phyloP scores from a whole-genome alignment of 2,329 filamentous ascomycete genomes.

The Penicillium sp. region DNA sequence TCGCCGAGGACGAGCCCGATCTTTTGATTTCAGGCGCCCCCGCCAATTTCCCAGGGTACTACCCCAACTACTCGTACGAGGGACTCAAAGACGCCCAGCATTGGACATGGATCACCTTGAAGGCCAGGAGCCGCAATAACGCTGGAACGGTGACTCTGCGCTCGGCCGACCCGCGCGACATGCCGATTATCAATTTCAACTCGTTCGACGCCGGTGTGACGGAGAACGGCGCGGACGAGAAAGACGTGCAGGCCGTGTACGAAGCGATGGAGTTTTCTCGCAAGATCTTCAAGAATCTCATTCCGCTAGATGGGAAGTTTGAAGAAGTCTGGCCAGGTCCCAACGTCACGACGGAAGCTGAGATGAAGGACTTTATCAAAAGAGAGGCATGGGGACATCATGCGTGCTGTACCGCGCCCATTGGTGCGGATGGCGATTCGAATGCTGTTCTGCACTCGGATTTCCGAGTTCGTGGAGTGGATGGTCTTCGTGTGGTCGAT shows the following conservation, averaged over 20 bases:
- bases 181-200: slow-evolving; percentile 57
- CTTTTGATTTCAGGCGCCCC: slow-evolving; percentile 53
- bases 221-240: slow-evolving; percentile 39
- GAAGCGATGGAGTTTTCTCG: slow-evolving; percentile 53
- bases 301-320: slow-evolving; percentile 42
- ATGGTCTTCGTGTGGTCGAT: slow-evolving; percentile 56
- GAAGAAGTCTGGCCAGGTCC: slow-evolving; percentile 40
- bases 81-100: slow-evolving; percentile 36
- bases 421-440: slow-evolving; percentile 49
- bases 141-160: slow-evolving; percentile 57
- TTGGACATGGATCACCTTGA: slow-evolving; percentile 49
- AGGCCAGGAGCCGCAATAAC: slow-evolving; percentile 56
- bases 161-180: slow-evolving; percentile 57
- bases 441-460: slow-evolving; percentile 51
- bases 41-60: slow-evolving; percentile 50
- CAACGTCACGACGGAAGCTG: slow-evolving; percentile 38
- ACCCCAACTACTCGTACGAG: slow-evolving; percentile 39
- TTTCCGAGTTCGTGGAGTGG: slow-evolving; percentile 52
- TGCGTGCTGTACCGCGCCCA: slow-evolving; percentile 49
- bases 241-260: slow-evolving; percentile 49
- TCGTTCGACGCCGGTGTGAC: slow-evolving; percentile 43
- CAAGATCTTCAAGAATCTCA: slow-evolving; percentile 38
- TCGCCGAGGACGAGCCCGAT: slow-evolving; percentile 44
- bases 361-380: slow-evolving; percentile 46
- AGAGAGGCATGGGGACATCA: slow-evolving; percentile 53